Conservation (phyloP, 2,329 filamentous ascomycete genomes). For the Chlorencoelia australis region DNA sequence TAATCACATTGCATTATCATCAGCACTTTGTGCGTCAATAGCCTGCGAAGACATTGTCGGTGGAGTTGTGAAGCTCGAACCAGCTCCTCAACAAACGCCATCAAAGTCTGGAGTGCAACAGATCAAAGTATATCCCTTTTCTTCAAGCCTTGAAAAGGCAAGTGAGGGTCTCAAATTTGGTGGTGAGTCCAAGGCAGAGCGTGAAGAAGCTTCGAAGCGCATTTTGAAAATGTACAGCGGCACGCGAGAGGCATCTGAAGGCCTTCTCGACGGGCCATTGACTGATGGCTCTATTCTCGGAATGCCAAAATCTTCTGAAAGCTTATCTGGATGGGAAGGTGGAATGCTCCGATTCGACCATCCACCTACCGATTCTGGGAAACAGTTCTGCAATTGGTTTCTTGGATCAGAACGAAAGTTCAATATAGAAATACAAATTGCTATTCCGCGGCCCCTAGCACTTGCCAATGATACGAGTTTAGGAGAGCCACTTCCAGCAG, state of each 20-base stretch:
- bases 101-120: slow-evolving; percentile 42
- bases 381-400: slow-evolving; percentile 55
- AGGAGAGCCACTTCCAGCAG: slow-evolving; percentile 45
- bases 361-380: slow-evolving; percentile 35
- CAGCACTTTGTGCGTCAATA: slow-evolving; percentile 63
- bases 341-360: slow-evolving; percentile 74
- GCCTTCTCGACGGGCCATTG: slow-evolving; percentile 71
- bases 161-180: slow-evolving; percentile 72
- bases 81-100: slow-evolving; percentile 46
- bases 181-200: slow-evolving; percentile 73
- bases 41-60: slow-evolving; percentile 67
- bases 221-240: slow-evolving; percentile 61
- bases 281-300: slow-evolving; percentile 80
- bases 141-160: slow-evolving; percentile 41
- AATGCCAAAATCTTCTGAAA: slow-evolving; percentile 40
- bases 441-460: slow-evolving; percentile 56
- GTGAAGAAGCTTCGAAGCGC: slow-evolving; percentile 63
- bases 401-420: slow-evolving; percentile 66
- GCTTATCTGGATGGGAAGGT: slow-evolving; percentile 63
- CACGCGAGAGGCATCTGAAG: slow-evolving; percentile 40
- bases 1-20: slow-evolving; percentile 70
- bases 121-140: slow-evolving; percentile 76
- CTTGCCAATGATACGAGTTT: slow-evolving; percentile 34
- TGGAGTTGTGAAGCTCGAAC: slow-evolving; percentile 77
- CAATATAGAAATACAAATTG: slow-evolving; percentile 64